phyloP scores from a whole-genome alignment of 176 grass and related monocot genomes.

The Urochloa ruziziensis region DNA sequence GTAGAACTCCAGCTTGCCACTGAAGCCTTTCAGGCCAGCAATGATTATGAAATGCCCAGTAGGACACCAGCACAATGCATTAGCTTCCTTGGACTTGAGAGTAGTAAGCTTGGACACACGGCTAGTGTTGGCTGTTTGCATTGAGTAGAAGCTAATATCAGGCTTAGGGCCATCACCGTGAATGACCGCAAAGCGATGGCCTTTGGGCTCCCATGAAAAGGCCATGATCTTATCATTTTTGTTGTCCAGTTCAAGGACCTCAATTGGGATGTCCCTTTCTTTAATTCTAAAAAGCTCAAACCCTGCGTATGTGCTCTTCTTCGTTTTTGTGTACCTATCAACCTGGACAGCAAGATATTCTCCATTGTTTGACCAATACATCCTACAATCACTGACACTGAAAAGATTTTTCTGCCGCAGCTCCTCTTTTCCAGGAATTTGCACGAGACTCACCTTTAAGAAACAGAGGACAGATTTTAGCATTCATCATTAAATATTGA shows the following conservation, averaged over 20 bases:
- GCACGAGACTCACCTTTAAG: conserved; percentile 78
- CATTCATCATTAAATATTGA: not conserved
- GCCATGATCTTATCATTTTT: conserved; percentile 97
- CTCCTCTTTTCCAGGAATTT: conserved; percentile 90
- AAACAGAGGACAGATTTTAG: conserved; percentile 6
- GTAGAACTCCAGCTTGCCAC: conserved; percentile 85
- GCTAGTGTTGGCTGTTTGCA: conserved; percentile 47
- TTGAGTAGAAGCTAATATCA: conserved; percentile 83
- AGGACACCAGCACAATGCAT: conserved; percentile 90
- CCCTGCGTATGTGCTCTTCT: conserved; percentile 86
- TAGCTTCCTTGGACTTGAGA: conserved; percentile 84
- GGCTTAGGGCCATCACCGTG: conserved; percentile 83
- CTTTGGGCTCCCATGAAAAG: conserved; percentile 95
- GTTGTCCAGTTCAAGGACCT: conserved; percentile 92
- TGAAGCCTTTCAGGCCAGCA: conserved; percentile 89
- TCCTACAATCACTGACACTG: conserved; percentile 82
- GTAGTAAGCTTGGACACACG: conserved; percentile 82
- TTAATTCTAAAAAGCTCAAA: conserved; percentile 96
- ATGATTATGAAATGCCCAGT: conserved; percentile 73
- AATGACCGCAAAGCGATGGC: conserved; percentile 90
- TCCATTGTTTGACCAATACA: conserved; percentile 92
- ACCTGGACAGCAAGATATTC: conserved; percentile 95
- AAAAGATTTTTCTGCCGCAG: conserved; percentile 92
- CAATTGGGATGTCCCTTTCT: conserved; percentile 91
- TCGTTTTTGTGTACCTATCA: conserved; percentile 95